Percentiles rank a stretch among this genome's conserved stretches.
These are phyloP conservation scores for Neurospora tetrasperma DNA, from an alignment of 495 filamentous ascomycete genomes.

Conservation along the genomic window DNA sequence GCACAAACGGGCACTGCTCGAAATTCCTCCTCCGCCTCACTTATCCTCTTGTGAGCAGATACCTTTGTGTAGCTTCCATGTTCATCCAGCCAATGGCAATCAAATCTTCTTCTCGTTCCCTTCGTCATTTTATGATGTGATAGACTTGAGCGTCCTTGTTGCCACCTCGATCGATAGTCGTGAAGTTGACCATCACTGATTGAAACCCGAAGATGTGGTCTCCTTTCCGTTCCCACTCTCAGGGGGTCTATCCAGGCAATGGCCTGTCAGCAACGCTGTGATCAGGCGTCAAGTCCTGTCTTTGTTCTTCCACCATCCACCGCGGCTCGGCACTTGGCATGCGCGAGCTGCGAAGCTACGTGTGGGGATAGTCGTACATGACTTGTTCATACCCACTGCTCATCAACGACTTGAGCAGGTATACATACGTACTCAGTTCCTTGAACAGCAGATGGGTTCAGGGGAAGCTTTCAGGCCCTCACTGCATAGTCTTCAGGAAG, in stretches of 20 bases:
- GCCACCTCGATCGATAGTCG: not conserved
- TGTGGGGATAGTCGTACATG: not conserved
- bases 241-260: not conserved
- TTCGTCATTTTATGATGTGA: not conserved
- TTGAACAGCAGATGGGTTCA: not conserved
- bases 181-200: not conserved
- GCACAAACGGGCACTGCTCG: not conserved
- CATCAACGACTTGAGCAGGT: not conserved
- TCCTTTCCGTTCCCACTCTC: not conserved
- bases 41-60: not conserved
- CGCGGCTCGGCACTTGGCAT: not conserved
- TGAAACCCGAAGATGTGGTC: not conserved
- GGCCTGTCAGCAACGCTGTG: not conserved
- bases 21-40: not conserved
- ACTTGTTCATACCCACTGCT: not conserved
- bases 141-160: not conserved
- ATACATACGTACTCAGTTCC: not conserved
- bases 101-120: not conserved
- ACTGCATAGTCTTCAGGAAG: conserved; percentile 83
- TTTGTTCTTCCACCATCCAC: not conserved
- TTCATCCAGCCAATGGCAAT: no score
- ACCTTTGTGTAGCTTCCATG: not conserved
- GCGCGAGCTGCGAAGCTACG: not conserved
- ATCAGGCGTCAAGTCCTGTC: not conserved
- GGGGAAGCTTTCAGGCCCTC: not conserved